Percentiles rank a stretch among this genome's conserved stretches.
Conservation (phyloP, 345 rosid species). For the Arabis alpina region DNA sequence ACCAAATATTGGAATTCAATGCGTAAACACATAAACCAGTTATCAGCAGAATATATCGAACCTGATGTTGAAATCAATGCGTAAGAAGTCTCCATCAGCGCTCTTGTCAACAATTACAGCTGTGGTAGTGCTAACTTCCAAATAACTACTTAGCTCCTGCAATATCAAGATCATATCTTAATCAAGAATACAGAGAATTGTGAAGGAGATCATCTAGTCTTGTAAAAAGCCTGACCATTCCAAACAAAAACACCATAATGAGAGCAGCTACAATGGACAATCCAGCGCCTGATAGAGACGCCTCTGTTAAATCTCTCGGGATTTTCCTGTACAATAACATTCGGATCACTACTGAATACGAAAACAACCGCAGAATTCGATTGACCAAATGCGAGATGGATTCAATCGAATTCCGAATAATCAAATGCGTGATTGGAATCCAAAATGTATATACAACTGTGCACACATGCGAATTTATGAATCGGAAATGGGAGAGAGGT, state of each 20-base stretch:
- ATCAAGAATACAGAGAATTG: slow-evolving; percentile 12
- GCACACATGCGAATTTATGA: not conserved
- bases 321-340: slow-evolving; percentile 70
- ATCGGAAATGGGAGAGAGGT: slow-evolving; percentile 13
- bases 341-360: slow-evolving; percentile 17
- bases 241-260: slow-evolving; percentile 88
- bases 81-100: slow-evolving; percentile 88
- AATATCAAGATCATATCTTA: slow-evolving; percentile 19
- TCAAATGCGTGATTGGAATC: not conserved
- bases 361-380: slow-evolving; percentile 7
- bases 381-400: not conserved
- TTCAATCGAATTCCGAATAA: not conserved
- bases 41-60: slow-evolving; percentile 19
- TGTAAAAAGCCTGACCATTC: slow-evolving; percentile 94
- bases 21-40: not conserved
- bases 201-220: slow-evolving; percentile 4
- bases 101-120: slow-evolving; percentile 90
- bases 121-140: slow-evolving; percentile 74
- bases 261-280: slow-evolving; percentile 89
- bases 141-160: slow-evolving; percentile 88
- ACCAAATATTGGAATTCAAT: not conserved
- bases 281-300: slow-evolving; percentile 98
- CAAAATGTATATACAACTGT: slow-evolving; percentile 10
- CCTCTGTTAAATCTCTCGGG: slow-evolving; percentile 99
- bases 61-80: slow-evolving; percentile 96